Percentiles rank a stretch among this genome's conserved stretches.
Conservation (phyloP, 352 stramenopile species). For the Pythium plurisporium region DNA sequence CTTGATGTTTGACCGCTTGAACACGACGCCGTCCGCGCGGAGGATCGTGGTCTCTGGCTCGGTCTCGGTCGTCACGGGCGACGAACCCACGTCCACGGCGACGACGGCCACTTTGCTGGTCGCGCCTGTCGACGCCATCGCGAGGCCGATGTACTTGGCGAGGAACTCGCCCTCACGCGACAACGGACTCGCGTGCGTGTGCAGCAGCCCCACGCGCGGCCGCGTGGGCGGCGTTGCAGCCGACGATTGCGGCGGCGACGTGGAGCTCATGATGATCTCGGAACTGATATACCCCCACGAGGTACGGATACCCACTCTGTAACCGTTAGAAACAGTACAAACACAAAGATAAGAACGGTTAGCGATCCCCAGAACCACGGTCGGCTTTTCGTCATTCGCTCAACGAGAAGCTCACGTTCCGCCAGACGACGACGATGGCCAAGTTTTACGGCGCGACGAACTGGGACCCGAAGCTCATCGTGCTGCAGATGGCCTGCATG, state of each 20-base stretch:
- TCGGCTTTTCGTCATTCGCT: no score
- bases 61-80: background rate
- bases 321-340: no score
- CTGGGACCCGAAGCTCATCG: constrained; percentile 86
- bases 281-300: no score
- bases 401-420: no score
- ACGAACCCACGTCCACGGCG: constrained; percentile 19
- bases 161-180: constrained; percentile 57
- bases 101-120: constrained; percentile 44
- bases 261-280: no score
- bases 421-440: constrained; percentile 36
- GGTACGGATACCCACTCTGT: no score
- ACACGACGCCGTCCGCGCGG: constrained; percentile 43
- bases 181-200: constrained; percentile 37
- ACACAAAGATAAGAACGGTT: no score
- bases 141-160: constrained; percentile 59
- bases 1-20: constrained; percentile 27
- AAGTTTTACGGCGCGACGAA: constrained; percentile 79
- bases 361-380: no score
- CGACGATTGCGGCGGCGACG: background rate
- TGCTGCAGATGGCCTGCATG: constrained; percentile 85
- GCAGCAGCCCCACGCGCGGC: constrained; percentile 50
- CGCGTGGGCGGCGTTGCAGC: constrained; percentile 5
- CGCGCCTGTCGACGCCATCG: constrained; percentile 40
- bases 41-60: constrained; percentile 19